These are phyloP conservation scores for Rutstroemia sydowiana DNA, from an alignment of 2,329 filamentous ascomycete genomes.

Conservation along the genomic window DNA sequence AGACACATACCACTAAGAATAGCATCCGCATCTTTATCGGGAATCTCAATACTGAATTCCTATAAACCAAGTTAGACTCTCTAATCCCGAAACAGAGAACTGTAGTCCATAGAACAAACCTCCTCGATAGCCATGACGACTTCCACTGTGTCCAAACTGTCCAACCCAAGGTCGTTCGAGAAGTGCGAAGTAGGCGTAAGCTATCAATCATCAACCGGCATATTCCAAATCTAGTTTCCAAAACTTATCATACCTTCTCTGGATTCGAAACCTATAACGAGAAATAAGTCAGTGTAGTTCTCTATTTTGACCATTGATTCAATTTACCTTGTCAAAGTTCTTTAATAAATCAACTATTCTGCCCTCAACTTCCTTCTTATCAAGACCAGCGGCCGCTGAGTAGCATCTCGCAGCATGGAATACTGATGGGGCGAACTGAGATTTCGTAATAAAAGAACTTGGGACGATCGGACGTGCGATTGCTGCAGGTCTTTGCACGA, in stretches of 20 bases:
- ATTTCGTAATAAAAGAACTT: conserved; percentile 53
- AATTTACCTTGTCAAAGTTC: conserved; percentile 90
- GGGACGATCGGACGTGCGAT: conserved; percentile 52
- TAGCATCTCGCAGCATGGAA: conserved; percentile 75
- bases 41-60: conserved; percentile 72
- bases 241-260: conserved; percentile 44
- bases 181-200: conserved; percentile 83
- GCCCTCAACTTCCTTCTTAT: conserved; percentile 79
- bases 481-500: conserved; percentile 43
- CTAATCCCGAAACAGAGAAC: not conserved
- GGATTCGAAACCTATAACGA: conserved; percentile 56
- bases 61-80: conserved; percentile 13
- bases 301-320: not conserved
- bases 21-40: conserved; percentile 70
- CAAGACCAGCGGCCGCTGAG: conserved; percentile 70
- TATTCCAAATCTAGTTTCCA: not conserved
- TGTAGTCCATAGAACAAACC: conserved; percentile 39
- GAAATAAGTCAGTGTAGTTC: conserved; percentile 18
- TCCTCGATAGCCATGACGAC: conserved; percentile 99
- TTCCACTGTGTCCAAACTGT: conserved; percentile 97
- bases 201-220: conserved; percentile 40
- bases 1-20: conserved; percentile 69
- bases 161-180: conserved; percentile 91
- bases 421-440: conserved; percentile 55
- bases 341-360: conserved; percentile 88